Evolutionary conservation across 2,329 filamentous ascomycete species (phyloP), one percentile per base, ranked within the genome.

Genomic region (Penicillium psychrosexuale): DNA sequence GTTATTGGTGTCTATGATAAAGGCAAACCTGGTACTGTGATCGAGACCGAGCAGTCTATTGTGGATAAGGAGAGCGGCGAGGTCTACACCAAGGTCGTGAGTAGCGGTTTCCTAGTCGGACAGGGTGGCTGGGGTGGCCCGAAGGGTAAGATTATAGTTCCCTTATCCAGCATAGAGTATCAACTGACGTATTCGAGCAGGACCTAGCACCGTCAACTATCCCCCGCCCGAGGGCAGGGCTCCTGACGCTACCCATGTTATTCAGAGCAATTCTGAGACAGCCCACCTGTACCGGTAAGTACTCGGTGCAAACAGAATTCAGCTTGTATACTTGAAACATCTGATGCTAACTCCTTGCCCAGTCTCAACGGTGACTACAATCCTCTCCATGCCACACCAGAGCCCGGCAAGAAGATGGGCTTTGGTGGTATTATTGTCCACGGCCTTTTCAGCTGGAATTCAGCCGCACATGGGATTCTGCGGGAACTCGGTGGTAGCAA

Each of bases 361-460:
- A 83, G 90, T 60, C 82, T 96, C 47, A 96, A 96, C 66, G 91
- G 91, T 62, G 92, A 96, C 77, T 96, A 96, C 77, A 96, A 96
- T 78, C 92, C 91, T 28, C 85, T 96, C 34, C 91, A 96, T 71
- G 91, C 90, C 7, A 89, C 89, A 17, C 91, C 91, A 12, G 89
- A 91, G 75, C 90, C 91, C 0, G 91, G 91, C 57, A 77, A 84
- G 74, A 88, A 91, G 77, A 96, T 96, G 90, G 91, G 92, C 57
- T 96, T 96, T 64, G 90, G 90, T 28, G 91, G 91, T 33, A 80
- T 85, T 64, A 96, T 96, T 73, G 89, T 96, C 72, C 91, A 96
- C 76, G 92, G 92, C 19, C 80, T 96, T 43, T 96, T 87, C 77
- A 90, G 85, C 64, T 96, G 89, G 87, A 96, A 96, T 77, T 84